phyloP scores from a whole-genome alignment of 2,329 filamentous ascomycete genomes.

The Colletotrichum sp. region DNA sequence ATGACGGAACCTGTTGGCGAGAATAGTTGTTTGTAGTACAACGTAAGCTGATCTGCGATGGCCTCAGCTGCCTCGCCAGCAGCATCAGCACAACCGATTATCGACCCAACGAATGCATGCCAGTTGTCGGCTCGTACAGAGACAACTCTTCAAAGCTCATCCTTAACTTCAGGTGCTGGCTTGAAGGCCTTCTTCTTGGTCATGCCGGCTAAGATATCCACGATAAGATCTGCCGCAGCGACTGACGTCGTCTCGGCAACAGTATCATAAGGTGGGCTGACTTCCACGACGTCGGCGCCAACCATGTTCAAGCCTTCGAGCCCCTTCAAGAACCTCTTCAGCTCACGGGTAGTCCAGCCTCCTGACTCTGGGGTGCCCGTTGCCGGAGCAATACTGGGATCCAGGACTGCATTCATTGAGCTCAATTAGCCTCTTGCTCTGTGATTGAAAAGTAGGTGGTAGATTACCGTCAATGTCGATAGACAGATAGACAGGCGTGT shows the following conservation, averaged over 20 bases:
- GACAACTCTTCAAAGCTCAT: background rate
- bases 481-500: background rate
- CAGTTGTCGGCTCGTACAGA: rapidly evolving
- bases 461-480: background rate
- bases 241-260: constrained; percentile 76
- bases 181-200: background rate
- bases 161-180: background rate
- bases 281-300: constrained; percentile 64
- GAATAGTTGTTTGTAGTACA: rapidly evolving
- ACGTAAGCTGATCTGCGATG: background rate
- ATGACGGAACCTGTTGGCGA: background rate
- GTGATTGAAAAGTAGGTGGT: rapidly evolving
- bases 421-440: rapidly evolving
- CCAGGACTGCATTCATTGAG: constrained; percentile 12
- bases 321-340: background rate
- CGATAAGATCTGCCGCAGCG: background rate
- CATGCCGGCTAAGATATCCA: background rate
- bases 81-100: background rate
- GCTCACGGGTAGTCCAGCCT: background rate
- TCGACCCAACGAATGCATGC: rapidly evolving
- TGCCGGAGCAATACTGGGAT: constrained; percentile 23
- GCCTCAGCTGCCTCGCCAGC: background rate
- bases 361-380: background rate
- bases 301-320: background rate
- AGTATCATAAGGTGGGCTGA: constrained; percentile 83